These are phyloP conservation scores for Saccharomycopsis hybrid DNA, from an alignment of 1,139 yeast species.

Conservation along the genomic window DNA sequence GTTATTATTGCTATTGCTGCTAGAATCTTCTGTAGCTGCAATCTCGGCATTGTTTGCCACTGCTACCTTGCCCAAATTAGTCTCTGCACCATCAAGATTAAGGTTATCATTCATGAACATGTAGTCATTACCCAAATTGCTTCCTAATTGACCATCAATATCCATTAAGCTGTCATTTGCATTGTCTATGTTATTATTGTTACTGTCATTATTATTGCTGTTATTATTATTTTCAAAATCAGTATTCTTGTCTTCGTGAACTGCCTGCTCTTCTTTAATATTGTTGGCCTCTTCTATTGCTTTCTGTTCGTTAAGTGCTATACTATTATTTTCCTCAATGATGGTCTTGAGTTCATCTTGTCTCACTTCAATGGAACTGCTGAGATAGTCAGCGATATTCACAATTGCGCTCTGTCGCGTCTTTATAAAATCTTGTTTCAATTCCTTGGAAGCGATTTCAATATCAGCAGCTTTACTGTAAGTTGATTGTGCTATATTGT, in stretches of 20 bases:
- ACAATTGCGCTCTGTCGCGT: too few species aligned
- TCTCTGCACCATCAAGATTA: conserved; percentile 9
- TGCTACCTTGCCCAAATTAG: neutral
- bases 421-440: too few species aligned
- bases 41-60: too few species aligned
- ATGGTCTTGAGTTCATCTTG: neutral
- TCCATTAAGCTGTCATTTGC: neutral
- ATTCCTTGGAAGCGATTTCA: too few species aligned
- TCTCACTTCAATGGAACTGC: neutral
- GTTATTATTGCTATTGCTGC: too few species aligned
- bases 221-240: neutral
- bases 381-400: neutral
- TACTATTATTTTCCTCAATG: neutral
- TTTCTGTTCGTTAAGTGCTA: neutral
- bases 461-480: too few species aligned
- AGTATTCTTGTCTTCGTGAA: neutral
- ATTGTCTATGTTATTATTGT: neutral
- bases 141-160: conserved; percentile 1
- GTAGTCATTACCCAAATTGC: conserved; percentile 1
- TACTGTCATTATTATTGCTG: neutral
- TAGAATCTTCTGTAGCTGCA: too few species aligned
- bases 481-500: too few species aligned
- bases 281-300: neutral
- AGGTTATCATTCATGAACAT: conserved; percentile 10
- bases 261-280: neutral